phyloP scores from a whole-genome alignment of 441 rosid genomes.

The Syzygium syzygioides region DNA sequence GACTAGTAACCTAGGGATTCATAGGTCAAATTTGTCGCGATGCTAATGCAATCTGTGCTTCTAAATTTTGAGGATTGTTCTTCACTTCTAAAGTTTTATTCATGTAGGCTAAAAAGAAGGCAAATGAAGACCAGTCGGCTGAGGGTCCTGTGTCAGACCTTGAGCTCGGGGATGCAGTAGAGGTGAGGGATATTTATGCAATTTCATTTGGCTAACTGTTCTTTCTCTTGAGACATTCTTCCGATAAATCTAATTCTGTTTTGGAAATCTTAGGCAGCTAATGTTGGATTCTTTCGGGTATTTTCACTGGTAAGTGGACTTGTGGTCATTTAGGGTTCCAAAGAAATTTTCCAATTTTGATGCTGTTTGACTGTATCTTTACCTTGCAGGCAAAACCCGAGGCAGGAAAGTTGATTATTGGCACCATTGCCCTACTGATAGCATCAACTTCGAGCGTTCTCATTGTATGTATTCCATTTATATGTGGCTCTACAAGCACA shows the following conservation, averaged over 20 bases:
- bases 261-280: slow-evolving; percentile 56
- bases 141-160: slow-evolving; percentile 37
- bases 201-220: not conserved
- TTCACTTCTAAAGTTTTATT: not conserved
- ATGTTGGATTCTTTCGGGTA: slow-evolving; percentile 69
- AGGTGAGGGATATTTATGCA: slow-evolving; percentile 30
- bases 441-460: slow-evolving; percentile 69
- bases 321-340: not conserved
- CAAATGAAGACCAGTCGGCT: slow-evolving; percentile 27
- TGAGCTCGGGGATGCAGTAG: slow-evolving; percentile 59
- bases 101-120: slow-evolving; percentile 27
- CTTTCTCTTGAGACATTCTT: not conserved
- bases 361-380: not conserved
- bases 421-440: slow-evolving; percentile 66
- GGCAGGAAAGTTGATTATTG: slow-evolving; percentile 64
- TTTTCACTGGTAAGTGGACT: slow-evolving; percentile 51
- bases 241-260: not conserved
- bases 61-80: not conserved
- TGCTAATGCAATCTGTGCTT: not conserved
- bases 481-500: not conserved
- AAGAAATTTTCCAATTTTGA: not conserved
- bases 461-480: slow-evolving; percentile 33
- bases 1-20: not conserved
- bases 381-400: slow-evolving; percentile 72
- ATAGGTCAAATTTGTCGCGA: not conserved